Conservation (phyloP, 2,329 filamentous ascomycete genomes). For the Akanthomyces dipterigenus region DNA sequence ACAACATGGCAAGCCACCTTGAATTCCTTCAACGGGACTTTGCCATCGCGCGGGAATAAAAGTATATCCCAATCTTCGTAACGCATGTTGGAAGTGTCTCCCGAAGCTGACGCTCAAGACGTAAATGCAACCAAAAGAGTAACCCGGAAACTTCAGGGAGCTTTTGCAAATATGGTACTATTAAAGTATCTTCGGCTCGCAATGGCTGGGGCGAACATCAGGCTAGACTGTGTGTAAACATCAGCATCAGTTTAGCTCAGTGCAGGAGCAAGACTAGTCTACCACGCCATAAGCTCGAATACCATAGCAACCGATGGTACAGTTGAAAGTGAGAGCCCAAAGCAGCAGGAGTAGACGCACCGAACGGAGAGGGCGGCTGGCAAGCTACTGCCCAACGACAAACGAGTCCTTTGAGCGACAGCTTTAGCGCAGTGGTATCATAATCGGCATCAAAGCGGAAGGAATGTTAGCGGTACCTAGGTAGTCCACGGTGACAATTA, state of each 20-base stretch:
- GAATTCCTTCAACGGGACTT: slow-evolving; percentile 74
- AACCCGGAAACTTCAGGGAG: background rate
- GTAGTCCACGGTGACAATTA: background rate
- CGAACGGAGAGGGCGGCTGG: background rate
- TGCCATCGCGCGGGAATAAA: slow-evolving; percentile 62
- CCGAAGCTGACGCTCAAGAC: background rate
- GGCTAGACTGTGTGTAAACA: background rate
- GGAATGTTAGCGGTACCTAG: no score
- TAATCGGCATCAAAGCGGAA: background rate
- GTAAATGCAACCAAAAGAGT: background rate
- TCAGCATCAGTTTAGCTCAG: background rate
- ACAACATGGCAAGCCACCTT: slow-evolving; percentile 68
- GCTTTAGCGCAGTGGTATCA: background rate
- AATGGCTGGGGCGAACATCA: background rate
- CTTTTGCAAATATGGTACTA: background rate
- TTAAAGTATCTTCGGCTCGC: background rate
- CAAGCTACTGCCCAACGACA: background rate
- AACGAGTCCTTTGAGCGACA: background rate
- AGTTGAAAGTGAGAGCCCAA: background rate
- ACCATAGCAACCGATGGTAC: background rate
- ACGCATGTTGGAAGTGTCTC: slow-evolving; percentile 53
- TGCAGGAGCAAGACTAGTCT: background rate
- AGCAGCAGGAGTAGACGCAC: slow-evolving; percentile 5
- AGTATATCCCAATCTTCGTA: slow-evolving; percentile 84
- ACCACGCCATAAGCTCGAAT: background rate